Percentiles rank a stretch among this genome's conserved stretches.
phyloP scores from a whole-genome alignment of 306 rosid genomes.

The Fragaria iinumae region DNA sequence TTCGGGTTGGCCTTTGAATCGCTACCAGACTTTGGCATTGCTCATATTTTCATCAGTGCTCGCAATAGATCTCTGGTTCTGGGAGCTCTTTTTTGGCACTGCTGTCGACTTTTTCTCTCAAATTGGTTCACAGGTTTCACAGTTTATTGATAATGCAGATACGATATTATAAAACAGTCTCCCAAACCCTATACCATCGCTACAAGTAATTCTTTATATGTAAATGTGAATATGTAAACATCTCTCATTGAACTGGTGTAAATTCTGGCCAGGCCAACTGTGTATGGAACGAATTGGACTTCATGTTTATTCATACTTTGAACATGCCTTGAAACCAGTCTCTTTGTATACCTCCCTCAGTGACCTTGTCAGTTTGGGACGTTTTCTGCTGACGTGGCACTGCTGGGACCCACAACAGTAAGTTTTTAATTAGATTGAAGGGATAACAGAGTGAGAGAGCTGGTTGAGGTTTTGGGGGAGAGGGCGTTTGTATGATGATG shows the following conservation, averaged over 20 bases:
- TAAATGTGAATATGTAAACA: slow-evolving; percentile 11
- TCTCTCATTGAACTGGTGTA: slow-evolving; percentile 8
- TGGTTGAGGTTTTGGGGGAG: no score
- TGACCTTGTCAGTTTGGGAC: no score
- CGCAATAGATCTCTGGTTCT: slow-evolving; percentile 90
- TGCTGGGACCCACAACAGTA: no score
- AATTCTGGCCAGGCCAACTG: neutral
- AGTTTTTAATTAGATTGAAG: no score
- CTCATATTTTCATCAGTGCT: slow-evolving; percentile 84
- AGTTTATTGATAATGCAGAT: slow-evolving; percentile 41
- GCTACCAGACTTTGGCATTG: slow-evolving; percentile 89
- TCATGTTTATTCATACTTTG: neutral
- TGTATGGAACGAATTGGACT: neutral
- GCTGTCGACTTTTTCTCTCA: slow-evolving; percentile 60
- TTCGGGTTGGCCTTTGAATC: slow-evolving; percentile 97
- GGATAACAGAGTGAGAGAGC: no score
- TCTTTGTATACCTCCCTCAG: no score
- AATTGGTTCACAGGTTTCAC: slow-evolving; percentile 43
- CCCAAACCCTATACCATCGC: neutral
- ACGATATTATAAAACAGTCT: slow-evolving; percentile 29
- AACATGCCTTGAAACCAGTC: neutral
- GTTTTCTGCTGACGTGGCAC: no score
- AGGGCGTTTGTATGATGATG: no score
- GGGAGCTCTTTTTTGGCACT: slow-evolving; percentile 91
- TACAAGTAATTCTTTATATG: slow-evolving; percentile 6